phyloP scores from a whole-genome alignment of 2,329 filamentous ascomycete species.

The Diatrype stigma region DNA sequence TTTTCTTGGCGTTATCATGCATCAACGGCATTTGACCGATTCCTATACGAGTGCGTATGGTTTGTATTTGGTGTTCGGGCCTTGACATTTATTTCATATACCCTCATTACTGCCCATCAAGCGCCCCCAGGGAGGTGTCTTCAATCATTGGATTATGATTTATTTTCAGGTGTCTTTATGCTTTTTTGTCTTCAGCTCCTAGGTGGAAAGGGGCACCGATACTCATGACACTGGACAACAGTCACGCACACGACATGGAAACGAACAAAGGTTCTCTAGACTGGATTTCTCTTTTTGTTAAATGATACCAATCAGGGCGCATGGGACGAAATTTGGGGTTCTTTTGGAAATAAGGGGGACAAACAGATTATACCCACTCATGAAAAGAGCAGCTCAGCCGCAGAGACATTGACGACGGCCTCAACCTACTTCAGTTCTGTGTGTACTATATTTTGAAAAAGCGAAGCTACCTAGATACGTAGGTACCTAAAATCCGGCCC shows the following conservation, averaged over 20 bases:
- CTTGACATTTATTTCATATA: not conserved
- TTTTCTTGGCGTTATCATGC: not conserved
- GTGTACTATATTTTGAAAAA: not conserved
- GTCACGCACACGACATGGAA: slow-evolving; percentile 11
- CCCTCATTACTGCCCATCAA: not conserved
- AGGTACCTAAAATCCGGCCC: no score
- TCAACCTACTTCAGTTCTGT: no score
- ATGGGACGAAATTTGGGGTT: not conserved
- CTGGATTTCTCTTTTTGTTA: no score
- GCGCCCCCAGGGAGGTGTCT: no score
- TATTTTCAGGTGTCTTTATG: no score
- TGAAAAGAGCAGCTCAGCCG: no score
- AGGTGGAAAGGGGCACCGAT: slow-evolving; percentile 12
- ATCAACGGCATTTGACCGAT: not conserved
- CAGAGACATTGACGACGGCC: no score
- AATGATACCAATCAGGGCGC: not conserved
- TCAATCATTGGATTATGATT: no score
- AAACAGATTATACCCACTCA: slow-evolving; percentile 10
- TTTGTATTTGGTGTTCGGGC: not conserved
- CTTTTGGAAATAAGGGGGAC: not conserved
- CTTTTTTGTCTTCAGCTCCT: slow-evolving; percentile 9
- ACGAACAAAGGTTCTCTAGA: no score
- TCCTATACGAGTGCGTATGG: not conserved
- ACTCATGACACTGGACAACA: slow-evolving; percentile 17
- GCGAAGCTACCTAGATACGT: no score